Base-by-base conservation (phyloP, 2,329 filamentous ascomycete species). In the Tolypocladium amazonense region DNA sequence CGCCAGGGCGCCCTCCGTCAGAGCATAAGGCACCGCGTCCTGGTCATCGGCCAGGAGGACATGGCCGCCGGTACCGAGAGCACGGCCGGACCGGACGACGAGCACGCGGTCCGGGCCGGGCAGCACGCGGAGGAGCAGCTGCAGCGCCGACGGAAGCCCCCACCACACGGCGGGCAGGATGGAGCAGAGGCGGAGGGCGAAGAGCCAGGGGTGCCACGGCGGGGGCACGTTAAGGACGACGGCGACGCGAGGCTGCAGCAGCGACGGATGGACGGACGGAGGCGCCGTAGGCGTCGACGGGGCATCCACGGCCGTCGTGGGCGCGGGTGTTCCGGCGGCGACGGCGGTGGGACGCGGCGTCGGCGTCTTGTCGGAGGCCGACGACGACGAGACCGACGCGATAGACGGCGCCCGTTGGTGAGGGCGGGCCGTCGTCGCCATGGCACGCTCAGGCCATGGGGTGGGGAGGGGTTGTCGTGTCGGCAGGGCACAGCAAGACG, bases 201-300 rank as follows among this genome's bases (percentile, higher is more conserved):
- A 84, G 59, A 93, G 80, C 60, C 87, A 86, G 50, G 88, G 78
- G 70, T 92, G 87, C 87, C 89, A 93, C 62, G 79, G 80, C 63
- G 80, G 79, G 58, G 88, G 85, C 20, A 94, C 84, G 57, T 89
- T 89, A 55, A 93, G 81, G 38, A 90, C 82, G 66, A 92, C 88
- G 63, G 89, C 89, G 59, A 93, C 85, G 59, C 89, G 88, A 15
- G 89, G 89, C 68, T 92, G 88, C 52, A 91, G 79, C 58, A 87
- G 76, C 20, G 81, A 73, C 27, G 71, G 69, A 37, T 68, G 69
- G 18, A 70, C 65, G 57, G 65, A 47, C 12, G 61, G 35, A 20
- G 63, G 37, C 33, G 54, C 4, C 59, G 43, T 7, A 7, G 30
- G 43, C 43, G 43, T 47, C 12, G 38, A 18, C 38, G 38, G 3